phyloP scores from a whole-genome alignment of 495 filamentous ascomycete species.

The Annulohypoxylon stygium region DNA sequence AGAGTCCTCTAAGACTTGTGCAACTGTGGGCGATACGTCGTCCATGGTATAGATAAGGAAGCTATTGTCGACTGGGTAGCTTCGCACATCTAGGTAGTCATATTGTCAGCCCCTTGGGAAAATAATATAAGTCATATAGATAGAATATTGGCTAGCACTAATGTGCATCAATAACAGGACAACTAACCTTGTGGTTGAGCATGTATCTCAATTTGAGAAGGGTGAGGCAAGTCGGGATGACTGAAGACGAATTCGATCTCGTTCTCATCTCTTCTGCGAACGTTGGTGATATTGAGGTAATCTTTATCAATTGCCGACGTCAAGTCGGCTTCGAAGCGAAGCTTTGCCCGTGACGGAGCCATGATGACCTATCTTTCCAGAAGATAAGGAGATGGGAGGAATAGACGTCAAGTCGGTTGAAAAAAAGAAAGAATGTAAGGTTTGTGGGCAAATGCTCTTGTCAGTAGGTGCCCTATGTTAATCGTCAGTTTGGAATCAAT shows the following conservation, averaged over 20 bases:
- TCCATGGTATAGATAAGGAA: slow-evolving; percentile 55
- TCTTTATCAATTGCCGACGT: slow-evolving; percentile 33
- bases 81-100: slow-evolving; percentile 43
- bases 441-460: not conserved
- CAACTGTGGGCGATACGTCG: slow-evolving; percentile 47
- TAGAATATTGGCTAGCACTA: not conserved
- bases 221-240: slow-evolving; percentile 38
- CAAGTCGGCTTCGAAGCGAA: slow-evolving; percentile 39
- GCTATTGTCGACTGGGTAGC: slow-evolving; percentile 51
- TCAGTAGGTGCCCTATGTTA: not conserved
- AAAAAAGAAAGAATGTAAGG: no score
- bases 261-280: slow-evolving; percentile 71
- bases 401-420: not conserved
- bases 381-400: not conserved
- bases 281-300: slow-evolving; percentile 41
- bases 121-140: not conserved
- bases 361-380: slow-evolving; percentile 6
- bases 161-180: not conserved
- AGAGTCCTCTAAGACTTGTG: slow-evolving; percentile 46
- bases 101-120: slow-evolving; percentile 8
- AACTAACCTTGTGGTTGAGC: slow-evolving; percentile 67
- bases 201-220: slow-evolving; percentile 61
- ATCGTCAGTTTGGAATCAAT: not conserved
- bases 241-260: slow-evolving; percentile 70
- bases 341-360: slow-evolving; percentile 15